These are phyloP conservation scores for Phlebiopsis gigantea DNA, from an alignment of 768 basidiomycete species.

Conservation along the genomic window DNA sequence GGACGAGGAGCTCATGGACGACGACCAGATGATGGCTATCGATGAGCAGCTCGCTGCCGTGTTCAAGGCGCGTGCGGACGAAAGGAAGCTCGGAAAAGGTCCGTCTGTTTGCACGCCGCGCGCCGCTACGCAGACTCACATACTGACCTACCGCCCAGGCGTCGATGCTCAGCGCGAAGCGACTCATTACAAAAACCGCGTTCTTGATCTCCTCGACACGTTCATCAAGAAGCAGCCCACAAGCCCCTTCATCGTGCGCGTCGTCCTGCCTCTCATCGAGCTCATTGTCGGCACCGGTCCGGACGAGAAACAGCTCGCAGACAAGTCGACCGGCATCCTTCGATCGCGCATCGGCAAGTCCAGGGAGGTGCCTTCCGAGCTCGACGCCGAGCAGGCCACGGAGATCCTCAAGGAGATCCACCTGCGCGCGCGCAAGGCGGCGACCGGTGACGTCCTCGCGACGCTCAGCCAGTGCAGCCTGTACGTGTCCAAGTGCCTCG, in stretches of 20 bases:
- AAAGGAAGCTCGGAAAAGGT: conserved; percentile 66
- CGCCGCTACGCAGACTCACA: not conserved
- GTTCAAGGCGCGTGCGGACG: conserved; percentile 64
- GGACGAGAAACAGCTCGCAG: conserved; percentile 84
- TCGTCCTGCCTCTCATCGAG: conserved; percentile 74
- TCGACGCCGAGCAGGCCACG: conserved; percentile 38
- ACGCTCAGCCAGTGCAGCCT: conserved; percentile 66
- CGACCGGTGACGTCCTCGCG: conserved; percentile 54
- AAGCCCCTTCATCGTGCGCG: conserved; percentile 60
- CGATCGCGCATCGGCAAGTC: conserved; percentile 67
- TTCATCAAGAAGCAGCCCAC: conserved; percentile 74
- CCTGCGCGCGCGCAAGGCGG: conserved; percentile 59
- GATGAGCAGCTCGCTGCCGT: conserved; percentile 89
- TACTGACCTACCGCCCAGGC: conserved; percentile 33
- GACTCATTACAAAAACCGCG: conserved; percentile 93
- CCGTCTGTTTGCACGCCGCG: not conserved
- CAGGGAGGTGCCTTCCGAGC: conserved; percentile 48
- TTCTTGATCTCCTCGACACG: conserved; percentile 89
- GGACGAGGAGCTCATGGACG: conserved; percentile 80
- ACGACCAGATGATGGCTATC: conserved; percentile 97
- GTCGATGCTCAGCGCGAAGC: conserved; percentile 79
- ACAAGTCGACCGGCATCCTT: conserved; percentile 81
- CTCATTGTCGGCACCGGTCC: conserved; percentile 58
- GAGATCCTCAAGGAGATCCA: conserved; percentile 62
- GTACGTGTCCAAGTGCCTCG: conserved; percentile 56